Conservation (phyloP, 2,329 filamentous ascomycete species). For the Scleromitrula shiraiana region DNA sequence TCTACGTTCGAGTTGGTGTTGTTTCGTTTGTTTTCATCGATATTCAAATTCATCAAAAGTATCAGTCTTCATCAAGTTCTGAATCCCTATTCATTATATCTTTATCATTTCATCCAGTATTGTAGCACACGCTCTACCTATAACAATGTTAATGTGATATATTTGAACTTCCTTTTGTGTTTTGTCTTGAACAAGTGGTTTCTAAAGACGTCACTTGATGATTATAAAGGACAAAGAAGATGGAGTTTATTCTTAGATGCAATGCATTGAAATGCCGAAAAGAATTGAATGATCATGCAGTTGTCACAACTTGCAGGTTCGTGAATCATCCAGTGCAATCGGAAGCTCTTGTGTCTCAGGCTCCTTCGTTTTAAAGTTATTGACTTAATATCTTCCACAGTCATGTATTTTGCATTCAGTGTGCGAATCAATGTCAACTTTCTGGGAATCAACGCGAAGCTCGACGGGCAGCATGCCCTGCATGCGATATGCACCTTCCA, state of each 20-base stretch:
- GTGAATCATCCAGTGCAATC: constrained; percentile 16
- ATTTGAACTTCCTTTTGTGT: too few relatives aligned
- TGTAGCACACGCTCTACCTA: too few relatives aligned
- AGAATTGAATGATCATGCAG: constrained; percentile 59
- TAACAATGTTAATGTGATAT: too few relatives aligned
- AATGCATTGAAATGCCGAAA: constrained; percentile 71
- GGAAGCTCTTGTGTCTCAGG: background rate
- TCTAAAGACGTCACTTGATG: too few relatives aligned
- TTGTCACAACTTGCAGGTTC: constrained; percentile 86
- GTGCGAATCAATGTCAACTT: constrained; percentile 59
- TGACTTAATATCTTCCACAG: constrained; percentile 37
- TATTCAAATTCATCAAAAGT: too few relatives aligned
- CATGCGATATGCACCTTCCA: constrained; percentile 59
- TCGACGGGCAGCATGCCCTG: constrained; percentile 57
- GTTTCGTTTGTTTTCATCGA: too few relatives aligned
- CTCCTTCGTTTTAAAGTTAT: background rate
- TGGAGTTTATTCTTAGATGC: constrained; percentile 72
- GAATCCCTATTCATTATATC: too few relatives aligned
- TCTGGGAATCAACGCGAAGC: constrained; percentile 38
- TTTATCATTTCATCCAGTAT: too few relatives aligned
- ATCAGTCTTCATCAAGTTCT: too few relatives aligned
- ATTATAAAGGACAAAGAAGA: constrained; percentile 30
- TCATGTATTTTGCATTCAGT: constrained; percentile 78
- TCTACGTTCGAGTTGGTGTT: too few relatives aligned
- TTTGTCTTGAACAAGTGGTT: too few relatives aligned